Evolutionary conservation across 2,329 filamentous ascomycete genomes (phyloP), one percentile per base, ranked within the genome.

Genomic region (Cryphonectria carpinicola): DNA sequence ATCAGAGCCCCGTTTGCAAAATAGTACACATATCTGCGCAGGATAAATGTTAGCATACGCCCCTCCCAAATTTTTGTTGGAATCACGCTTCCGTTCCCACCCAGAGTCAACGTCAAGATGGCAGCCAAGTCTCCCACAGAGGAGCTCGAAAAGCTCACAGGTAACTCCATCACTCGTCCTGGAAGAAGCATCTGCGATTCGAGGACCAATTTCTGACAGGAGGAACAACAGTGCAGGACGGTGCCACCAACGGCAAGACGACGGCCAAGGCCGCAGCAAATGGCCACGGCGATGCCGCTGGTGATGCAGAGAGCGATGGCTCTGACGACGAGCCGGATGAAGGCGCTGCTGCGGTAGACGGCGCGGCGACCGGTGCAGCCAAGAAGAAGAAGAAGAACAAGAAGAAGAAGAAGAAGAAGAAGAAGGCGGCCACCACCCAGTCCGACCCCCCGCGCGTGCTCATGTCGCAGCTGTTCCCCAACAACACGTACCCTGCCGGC

Each of bases 371-470:
- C 39, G 81, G 78, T 66, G 79, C 78, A 58, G 79, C 79, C 64
- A 92, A 92, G 80, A 94, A 94, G 84, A 94, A 94, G 84, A 95
- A 95, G 86, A 95, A 95, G 86, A 94, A 93, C 86, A 93, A 90
- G 91, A n/a, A 89, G 82, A 88, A 90, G 79, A 90, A 89, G 80
- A 92, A 89, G 84, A 92, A 92, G 87, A 92, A 90, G 80, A 86
- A 87, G 82, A 87, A 86, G 81, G 80, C 80, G 22, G 85, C 90
- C 66, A 93, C 92, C 69, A 85, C 86, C 64, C 93, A 97, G 82
- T 92, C 91, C n/a, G 86, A 89, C 67, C 93, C 93, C 43, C 93
- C 93, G 3, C 89, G 92, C 61, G 90, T 96, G 35, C 86, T 89
- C 58, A 81, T 97, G 49, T 90, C 92, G 46, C 88, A 90, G 75